Conservation (phyloP, 2,329 filamentous ascomycete species). For the Penicillium sp. region DNA sequence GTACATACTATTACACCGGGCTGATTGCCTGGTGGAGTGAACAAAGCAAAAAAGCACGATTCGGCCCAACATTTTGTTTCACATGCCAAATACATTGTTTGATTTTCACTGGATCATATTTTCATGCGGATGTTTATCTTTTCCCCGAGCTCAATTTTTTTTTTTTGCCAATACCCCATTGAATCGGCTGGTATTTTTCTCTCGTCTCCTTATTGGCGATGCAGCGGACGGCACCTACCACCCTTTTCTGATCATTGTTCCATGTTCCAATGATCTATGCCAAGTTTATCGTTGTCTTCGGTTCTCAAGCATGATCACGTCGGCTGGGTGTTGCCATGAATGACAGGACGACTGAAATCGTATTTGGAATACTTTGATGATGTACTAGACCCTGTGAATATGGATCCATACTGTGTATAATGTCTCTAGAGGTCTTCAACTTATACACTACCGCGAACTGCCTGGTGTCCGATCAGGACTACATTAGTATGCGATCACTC, state of each 20-base stretch:
- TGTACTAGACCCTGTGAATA: slow-evolving; percentile 13
- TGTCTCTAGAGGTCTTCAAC: too few species aligned
- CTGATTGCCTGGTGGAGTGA: slow-evolving; percentile 18
- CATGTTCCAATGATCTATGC: slow-evolving; percentile 1
- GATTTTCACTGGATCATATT: too few species aligned
- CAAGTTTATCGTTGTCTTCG: neutral
- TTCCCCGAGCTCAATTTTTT: slow-evolving; percentile 2
- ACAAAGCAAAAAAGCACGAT: slow-evolving; percentile 19
- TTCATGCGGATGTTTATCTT: slow-evolving; percentile 4
- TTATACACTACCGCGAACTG: too few species aligned
- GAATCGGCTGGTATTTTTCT: slow-evolving; percentile 22
- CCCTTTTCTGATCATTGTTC: neutral
- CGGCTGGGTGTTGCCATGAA: neutral
- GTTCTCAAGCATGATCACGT: neutral
- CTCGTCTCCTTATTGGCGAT: slow-evolving; percentile 12
- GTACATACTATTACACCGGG: slow-evolving; percentile 24
- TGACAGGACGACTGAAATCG: neutral
- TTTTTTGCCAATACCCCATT: slow-evolving; percentile 22
- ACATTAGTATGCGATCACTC: too few species aligned
- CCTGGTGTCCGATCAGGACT: too few species aligned
- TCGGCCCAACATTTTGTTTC: slow-evolving; percentile 4
- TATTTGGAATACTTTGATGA: slow-evolving; percentile 4
- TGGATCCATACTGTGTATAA: neutral
- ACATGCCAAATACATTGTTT: slow-evolving; percentile 15
- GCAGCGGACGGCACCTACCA: slow-evolving; percentile 5